Percentiles rank a stretch among this genome's conserved stretches.
phyloP scores from a whole-genome alignment of 2,329 filamentous ascomycete species.

The Trichoderma afroharzianum region DNA sequence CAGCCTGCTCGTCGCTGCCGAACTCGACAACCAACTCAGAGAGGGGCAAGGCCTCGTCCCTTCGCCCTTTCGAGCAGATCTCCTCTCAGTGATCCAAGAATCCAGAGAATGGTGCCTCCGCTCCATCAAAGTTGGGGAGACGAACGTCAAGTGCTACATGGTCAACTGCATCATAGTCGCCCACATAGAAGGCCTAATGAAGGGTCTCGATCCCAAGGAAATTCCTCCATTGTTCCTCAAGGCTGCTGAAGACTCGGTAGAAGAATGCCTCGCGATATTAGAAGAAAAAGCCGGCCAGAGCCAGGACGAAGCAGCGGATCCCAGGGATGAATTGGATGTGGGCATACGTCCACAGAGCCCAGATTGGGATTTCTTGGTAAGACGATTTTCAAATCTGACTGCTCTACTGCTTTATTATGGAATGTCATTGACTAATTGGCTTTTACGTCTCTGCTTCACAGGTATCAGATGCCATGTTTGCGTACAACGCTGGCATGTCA shows the following conservation, averaged over 20 bases:
- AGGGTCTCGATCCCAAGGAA: slow-evolving; percentile 34
- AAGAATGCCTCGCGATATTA: slow-evolving; percentile 33
- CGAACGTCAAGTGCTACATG: slow-evolving; percentile 52
- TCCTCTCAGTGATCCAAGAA: slow-evolving; percentile 41
- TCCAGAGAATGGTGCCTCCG: slow-evolving; percentile 37
- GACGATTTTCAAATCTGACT: background rate
- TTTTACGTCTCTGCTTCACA: background rate
- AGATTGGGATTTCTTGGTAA: slow-evolving; percentile 28
- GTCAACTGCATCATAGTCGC: slow-evolving; percentile 31
- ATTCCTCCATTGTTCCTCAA: slow-evolving; percentile 33
- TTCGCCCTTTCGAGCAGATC: slow-evolving; percentile 36
- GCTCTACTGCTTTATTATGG: rapidly evolving
- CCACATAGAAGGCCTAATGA: slow-evolving; percentile 41
- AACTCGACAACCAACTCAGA: slow-evolving; percentile 38
- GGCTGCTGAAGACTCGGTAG: slow-evolving; percentile 35
- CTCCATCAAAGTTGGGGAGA: slow-evolving; percentile 47
- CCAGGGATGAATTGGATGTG: background rate
- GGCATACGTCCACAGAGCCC: slow-evolving; percentile 14
- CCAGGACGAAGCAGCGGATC: background rate
- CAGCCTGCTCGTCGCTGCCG: slow-evolving; percentile 36
- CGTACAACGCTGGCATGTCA: background rate
- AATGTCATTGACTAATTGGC: background rate
- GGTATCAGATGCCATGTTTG: slow-evolving; percentile 1
- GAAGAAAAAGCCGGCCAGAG: slow-evolving; percentile 28
- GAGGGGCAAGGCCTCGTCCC: slow-evolving; percentile 40